Evolutionary conservation across 352 stramenopile genomes (phyloP).

Genomic region (Phytophthora pistaciae): DNA sequence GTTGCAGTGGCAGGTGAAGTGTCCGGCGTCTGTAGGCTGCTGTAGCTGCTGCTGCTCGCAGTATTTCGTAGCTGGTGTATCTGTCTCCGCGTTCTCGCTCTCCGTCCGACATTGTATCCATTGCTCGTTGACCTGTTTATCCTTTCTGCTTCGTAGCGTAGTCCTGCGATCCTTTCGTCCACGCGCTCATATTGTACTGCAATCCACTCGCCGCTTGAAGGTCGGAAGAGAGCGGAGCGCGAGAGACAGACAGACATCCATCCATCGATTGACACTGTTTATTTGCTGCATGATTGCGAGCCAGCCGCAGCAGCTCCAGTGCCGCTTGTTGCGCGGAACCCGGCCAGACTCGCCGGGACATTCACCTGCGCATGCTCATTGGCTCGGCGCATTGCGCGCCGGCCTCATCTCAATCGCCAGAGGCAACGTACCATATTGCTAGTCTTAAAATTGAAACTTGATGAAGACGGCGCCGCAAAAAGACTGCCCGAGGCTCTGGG

Average conservation of each 20-base stretch:
- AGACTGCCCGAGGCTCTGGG: constrained; percentile 50
- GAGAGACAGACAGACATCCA: constrained; percentile 4
- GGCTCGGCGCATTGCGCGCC: constrained; percentile 4
- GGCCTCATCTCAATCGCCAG: constrained; percentile 15
- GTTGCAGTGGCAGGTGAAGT: constrained; percentile 5
- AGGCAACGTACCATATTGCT: constrained; percentile 83
- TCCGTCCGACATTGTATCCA: neutral
- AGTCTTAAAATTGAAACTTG: constrained; percentile 91
- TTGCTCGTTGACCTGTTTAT: constrained; percentile 27
- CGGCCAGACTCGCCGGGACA: neutral
- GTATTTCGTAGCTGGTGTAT: neutral
- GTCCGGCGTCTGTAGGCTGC: neutral
- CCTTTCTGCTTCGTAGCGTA: neutral
- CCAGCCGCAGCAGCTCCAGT: constrained; percentile 7
- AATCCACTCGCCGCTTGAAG: neutral
- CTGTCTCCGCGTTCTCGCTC: constrained; percentile 11
- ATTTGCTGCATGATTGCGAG: constrained; percentile 4
- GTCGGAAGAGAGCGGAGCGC: constrained; percentile 4
- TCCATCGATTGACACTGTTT: neutral
- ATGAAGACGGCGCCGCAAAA: constrained; percentile 82
- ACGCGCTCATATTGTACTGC: neutral
- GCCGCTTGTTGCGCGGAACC: neutral
- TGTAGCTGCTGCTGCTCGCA: neutral
- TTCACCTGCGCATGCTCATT: constrained; percentile 9
- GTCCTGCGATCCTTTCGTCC: neutral